Evolutionary conservation across 495 filamentous ascomycete species (phyloP).

Genomic region (Lasiosphaeria hispida): DNA sequence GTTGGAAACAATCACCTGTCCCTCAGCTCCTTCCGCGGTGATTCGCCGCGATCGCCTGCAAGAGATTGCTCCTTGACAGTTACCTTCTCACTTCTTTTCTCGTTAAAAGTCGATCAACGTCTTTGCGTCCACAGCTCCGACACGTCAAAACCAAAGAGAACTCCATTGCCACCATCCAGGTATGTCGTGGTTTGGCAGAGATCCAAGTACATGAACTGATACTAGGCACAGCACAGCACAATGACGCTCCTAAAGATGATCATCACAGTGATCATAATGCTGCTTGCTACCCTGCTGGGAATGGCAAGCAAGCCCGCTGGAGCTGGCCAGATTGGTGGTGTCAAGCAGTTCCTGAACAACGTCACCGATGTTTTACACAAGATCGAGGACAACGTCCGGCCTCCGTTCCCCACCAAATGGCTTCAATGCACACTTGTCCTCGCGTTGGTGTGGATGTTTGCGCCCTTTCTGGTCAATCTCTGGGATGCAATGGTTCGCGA

Average conservation of each 20-base stretch:
- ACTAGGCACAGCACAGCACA: conserved; percentile 1
- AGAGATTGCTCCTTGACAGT: conserved; percentile 12
- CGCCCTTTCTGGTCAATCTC: conserved; percentile 8
- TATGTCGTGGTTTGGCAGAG: conserved; percentile 8
- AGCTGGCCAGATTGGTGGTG: conserved; percentile 3
- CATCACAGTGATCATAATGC: neutral
- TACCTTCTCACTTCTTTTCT: conserved; percentile 5
- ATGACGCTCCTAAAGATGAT: neutral
- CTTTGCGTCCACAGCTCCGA: conserved; percentile 1
- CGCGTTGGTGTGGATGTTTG: conserved; percentile 10
- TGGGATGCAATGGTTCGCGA: conserved; percentile 4
- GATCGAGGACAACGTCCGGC: conserved; percentile 6
- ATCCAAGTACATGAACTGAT: conserved; percentile 6
- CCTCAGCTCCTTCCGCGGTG: conserved; percentile 11
- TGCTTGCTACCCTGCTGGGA: too few relatives aligned
- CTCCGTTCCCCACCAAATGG: conserved; percentile 7
- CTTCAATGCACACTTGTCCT: conserved; percentile 2
- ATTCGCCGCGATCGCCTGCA: conserved; percentile 5
- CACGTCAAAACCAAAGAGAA: conserved; percentile 1
- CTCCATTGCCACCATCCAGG: conserved; percentile 4
- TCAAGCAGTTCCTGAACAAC: conserved; percentile 3
- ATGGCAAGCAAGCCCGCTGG: conserved; percentile 6
- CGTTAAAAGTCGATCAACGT: conserved; percentile 1
- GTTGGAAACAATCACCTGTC: conserved; percentile 13
- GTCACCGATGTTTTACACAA: conserved; percentile 5